These are phyloP conservation scores for Aspergillus coremiiformis DNA, from an alignment of 495 filamentous ascomycete species.

Conservation along the genomic window DNA sequence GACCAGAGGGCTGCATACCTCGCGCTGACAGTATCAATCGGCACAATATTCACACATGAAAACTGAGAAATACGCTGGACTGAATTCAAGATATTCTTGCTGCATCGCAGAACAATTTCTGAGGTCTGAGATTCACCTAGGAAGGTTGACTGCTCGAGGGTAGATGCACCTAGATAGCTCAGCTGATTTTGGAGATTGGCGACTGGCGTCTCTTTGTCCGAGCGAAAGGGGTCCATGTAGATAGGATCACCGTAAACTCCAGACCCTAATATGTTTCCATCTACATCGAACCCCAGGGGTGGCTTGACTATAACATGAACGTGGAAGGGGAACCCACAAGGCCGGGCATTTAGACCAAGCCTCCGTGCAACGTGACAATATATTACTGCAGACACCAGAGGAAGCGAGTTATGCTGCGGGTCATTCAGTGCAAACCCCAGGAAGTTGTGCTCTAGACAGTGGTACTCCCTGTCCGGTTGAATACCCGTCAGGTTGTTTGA, in stretches of 20 bases:
- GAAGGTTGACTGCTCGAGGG: conserved; percentile 45
- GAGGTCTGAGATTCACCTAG: conserved; percentile 52
- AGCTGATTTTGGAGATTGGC: conserved; percentile 53
- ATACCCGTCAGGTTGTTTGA: conserved; percentile 62
- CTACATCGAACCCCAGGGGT: conserved; percentile 50
- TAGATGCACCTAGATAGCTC: conserved; percentile 51
- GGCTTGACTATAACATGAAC: conserved; percentile 67
- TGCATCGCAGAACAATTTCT: conserved; percentile 66
- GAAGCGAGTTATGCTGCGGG: conserved; percentile 60
- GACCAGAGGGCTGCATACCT: conserved; percentile 77
- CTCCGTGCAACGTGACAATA: conserved; percentile 60
- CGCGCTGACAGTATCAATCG: conserved; percentile 55
- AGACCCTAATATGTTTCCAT: conserved; percentile 48
- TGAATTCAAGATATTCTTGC: conserved; percentile 70
- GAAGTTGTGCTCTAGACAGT: conserved; percentile 75
- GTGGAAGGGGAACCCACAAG: conserved; percentile 72
- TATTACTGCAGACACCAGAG: conserved; percentile 68
- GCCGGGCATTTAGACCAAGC: conserved; percentile 61
- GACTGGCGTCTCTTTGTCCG: conserved; percentile 55
- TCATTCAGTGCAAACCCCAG: conserved; percentile 62
- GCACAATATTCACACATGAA: conserved; percentile 12
- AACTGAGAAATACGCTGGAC: conserved; percentile 35
- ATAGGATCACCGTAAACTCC: conserved; percentile 46
- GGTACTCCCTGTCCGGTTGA: conserved; percentile 54
- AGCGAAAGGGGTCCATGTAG: conserved; percentile 80